Evolutionary conservation across 2,329 filamentous ascomycete genomes (phyloP).

Genomic region (Cytospora piceae): DNA sequence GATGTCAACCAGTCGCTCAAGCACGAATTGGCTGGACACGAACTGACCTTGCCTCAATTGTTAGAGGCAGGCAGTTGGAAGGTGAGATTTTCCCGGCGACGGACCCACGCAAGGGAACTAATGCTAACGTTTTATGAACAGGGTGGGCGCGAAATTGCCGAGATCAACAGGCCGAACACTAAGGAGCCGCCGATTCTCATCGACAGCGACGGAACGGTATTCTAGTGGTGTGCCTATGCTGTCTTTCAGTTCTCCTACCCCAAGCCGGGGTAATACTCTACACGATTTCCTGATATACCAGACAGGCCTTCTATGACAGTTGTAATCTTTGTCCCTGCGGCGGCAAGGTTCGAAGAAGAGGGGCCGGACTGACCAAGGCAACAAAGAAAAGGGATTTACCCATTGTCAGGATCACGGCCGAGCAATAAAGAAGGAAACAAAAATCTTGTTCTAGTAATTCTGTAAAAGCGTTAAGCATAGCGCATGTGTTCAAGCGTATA

Average conservation of each 20-base stretch:
- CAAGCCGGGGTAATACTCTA: background rate
- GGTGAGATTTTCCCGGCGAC: conserved; percentile 55
- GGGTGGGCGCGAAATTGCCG: conserved; percentile 94
- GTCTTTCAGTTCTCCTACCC: conserved; percentile 3
- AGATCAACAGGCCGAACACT: conserved; percentile 93
- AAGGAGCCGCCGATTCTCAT: conserved; percentile 97
- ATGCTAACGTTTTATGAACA: conserved; percentile 35
- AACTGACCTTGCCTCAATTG: conserved; percentile 83
- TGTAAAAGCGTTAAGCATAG: background rate
- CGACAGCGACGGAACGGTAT: conserved; percentile 93
- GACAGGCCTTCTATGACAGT: background rate
- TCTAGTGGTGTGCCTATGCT: conserved; percentile 55
- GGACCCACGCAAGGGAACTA: background rate
- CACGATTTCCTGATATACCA: background rate
- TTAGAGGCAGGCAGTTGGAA: conserved; percentile 98
- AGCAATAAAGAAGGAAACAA: background rate
- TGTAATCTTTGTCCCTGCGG: background rate
- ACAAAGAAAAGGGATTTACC: background rate
- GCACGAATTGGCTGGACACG: conserved; percentile 64
- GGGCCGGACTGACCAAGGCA: background rate
- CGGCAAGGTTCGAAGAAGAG: background rate
- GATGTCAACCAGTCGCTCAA: conserved; percentile 67
- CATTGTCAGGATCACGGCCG: background rate
- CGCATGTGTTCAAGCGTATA: background rate
- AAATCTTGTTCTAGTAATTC: background rate